Evolutionary conservation across 345 rosid species (phyloP).

Genomic region (sweet orange (Citrus sinensis)): DNA sequence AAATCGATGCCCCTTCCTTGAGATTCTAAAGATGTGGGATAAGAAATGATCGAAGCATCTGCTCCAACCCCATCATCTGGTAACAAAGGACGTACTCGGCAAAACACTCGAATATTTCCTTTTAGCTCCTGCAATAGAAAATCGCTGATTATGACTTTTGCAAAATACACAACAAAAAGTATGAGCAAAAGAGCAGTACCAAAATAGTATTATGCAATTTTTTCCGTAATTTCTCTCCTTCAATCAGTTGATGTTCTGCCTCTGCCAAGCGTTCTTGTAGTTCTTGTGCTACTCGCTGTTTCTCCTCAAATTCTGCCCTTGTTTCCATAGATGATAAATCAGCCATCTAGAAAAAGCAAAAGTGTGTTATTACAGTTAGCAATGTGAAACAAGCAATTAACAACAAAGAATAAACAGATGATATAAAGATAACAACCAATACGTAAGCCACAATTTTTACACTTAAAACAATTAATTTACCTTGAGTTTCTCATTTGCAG

Average conservation of each 20-base stretch:
- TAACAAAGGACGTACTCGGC: conserved; percentile 83
- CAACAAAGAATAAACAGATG: background rate
- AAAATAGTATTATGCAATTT: conserved; percentile 84
- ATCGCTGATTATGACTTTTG: background rate
- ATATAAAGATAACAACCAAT: background rate
- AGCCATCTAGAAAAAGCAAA: conserved; percentile 40
- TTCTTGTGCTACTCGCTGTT: conserved; percentile 33
- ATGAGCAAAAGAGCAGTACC: conserved; percentile 31
- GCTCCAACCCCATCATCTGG: conserved; percentile 66
- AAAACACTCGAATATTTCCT: conserved; percentile 96
- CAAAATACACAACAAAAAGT: background rate
- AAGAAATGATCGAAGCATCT: conserved; percentile 54
- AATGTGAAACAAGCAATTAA: background rate
- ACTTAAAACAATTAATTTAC: conserved; percentile 27
- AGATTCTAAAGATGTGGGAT: conserved; percentile 66
- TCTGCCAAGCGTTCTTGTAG: conserved; percentile 60
- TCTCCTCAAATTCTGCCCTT: conserved; percentile 51
- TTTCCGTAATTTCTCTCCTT: conserved; percentile 79
- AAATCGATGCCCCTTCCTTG: conserved; percentile 81
- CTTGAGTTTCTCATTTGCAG: conserved; percentile 81
- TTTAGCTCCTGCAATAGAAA: conserved; percentile 62
- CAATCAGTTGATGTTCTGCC: conserved; percentile 52
- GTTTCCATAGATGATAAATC: conserved; percentile 53
- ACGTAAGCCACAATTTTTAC: background rate
- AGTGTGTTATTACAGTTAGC: background rate